Percentiles rank a stretch among this genome's conserved stretches.
Conservation (phyloP, 2,329 filamentous ascomycete species). For the Phyllosticta citrichinensis region DNA sequence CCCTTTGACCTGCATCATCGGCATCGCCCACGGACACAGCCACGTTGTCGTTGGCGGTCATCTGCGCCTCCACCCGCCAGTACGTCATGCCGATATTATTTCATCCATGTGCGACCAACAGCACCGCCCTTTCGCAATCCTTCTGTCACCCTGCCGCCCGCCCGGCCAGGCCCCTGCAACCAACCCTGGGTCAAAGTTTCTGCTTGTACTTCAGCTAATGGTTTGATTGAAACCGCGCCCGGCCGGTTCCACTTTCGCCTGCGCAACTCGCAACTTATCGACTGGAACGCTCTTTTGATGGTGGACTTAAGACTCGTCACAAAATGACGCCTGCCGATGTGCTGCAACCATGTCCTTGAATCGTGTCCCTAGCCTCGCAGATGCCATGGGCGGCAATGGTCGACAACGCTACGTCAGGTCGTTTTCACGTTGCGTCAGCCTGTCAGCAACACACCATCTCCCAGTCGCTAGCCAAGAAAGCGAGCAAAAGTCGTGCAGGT, state of each 20-base stretch:
- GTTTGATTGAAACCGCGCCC: slow-evolving; percentile 6
- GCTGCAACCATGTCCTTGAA: background rate
- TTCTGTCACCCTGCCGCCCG: background rate
- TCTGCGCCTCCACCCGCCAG: background rate
- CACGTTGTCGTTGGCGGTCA: slow-evolving; percentile 4
- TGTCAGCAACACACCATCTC: slow-evolving; percentile 6
- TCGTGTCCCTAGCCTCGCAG: slow-evolving; percentile 3
- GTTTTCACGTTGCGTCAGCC: slow-evolving; percentile 6
- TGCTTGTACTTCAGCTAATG: slow-evolving; percentile 1
- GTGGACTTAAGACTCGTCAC: slow-evolving; percentile 1
- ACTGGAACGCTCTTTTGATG: background rate
- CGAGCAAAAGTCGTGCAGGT: slow-evolving; percentile 5
- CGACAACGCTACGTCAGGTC: background rate
- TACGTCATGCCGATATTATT: slow-evolving; percentile 7
- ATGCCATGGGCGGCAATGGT: background rate
- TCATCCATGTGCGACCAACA: background rate
- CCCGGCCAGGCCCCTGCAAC: background rate
- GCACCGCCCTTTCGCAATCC: background rate
- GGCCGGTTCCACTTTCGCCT: slow-evolving; percentile 2
- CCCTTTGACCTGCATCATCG: background rate
- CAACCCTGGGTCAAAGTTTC: background rate
- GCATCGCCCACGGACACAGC: background rate
- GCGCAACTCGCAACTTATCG: background rate
- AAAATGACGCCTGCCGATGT: background rate
- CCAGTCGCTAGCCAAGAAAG: slow-evolving; percentile 1